Evolutionary conservation across 1,284 basidiomycete species (phyloP).

Genomic region (Flammula alnicola): DNA sequence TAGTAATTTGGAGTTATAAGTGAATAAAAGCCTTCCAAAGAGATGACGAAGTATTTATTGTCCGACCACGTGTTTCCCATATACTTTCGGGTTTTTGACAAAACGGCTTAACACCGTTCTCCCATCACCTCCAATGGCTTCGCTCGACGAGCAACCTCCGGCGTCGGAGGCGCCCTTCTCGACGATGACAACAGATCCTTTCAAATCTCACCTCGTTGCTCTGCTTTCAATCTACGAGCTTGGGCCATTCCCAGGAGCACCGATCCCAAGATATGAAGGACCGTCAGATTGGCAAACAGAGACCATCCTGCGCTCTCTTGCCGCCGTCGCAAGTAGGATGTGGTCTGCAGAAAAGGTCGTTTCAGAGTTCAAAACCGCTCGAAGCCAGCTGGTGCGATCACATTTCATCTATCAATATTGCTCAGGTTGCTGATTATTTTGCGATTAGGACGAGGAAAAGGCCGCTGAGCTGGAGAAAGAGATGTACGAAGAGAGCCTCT

Average conservation of each 20-base stretch:
- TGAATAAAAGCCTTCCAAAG: no score
- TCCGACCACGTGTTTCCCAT: not conserved
- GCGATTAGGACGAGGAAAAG: conserved; percentile 53
- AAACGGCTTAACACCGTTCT: conserved; percentile 5
- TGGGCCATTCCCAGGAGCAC: conserved; percentile 47
- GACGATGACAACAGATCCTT: conserved; percentile 36
- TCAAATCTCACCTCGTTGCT: conserved; percentile 53
- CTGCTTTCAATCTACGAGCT: conserved; percentile 59
- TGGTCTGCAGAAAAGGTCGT: conserved; percentile 58
- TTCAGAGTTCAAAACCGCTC: conserved; percentile 24
- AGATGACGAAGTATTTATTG: no score
- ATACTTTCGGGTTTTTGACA: not conserved
- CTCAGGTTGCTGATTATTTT: conserved; percentile 2
- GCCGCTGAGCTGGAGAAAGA: conserved; percentile 51
- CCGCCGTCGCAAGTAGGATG: conserved; percentile 60
- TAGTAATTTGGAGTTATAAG: no score
- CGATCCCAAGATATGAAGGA: conserved; percentile 65
- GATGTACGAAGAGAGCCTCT: conserved; percentile 14
- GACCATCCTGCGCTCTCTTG: conserved; percentile 59
- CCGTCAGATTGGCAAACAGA: conserved; percentile 68
- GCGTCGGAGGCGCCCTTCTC: conserved; percentile 1
- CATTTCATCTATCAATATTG: not conserved
- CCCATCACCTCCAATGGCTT: conserved; percentile 10
- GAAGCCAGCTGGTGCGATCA: conserved; percentile 12
- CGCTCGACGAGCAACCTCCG: conserved; percentile 11